phyloP scores from a whole-genome alignment of 1,284 basidiomycete genomes.

The Gastroboletus turbinatus region DNA sequence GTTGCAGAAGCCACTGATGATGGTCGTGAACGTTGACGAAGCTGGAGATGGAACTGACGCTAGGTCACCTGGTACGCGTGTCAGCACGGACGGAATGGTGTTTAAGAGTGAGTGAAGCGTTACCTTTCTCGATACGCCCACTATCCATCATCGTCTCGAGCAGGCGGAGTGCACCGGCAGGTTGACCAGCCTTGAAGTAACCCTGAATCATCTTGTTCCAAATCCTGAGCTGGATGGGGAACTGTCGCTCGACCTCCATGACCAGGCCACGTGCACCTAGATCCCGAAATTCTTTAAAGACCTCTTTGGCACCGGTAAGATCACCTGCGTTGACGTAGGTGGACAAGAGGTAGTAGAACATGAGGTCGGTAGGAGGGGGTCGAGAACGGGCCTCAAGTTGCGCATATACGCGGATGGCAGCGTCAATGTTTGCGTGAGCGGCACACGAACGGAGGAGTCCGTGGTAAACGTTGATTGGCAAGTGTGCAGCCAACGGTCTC shows the following conservation, averaged over 20 bases:
- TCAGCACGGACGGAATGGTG: background rate
- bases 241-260: conserved; percentile 19
- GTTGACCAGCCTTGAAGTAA: conserved; percentile 67
- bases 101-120: background rate
- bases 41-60: conserved; percentile 57
- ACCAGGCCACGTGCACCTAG: conserved; percentile 41
- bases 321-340: conserved; percentile 59
- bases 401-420: conserved; percentile 68
- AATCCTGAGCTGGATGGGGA: conserved; percentile 45
- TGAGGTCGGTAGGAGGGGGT: conserved; percentile 37
- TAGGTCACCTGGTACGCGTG: conserved; percentile 19
- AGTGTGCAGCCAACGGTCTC: conserved; percentile 13
- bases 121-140: conserved; percentile 32
- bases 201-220: conserved; percentile 79
- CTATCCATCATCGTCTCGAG: conserved; percentile 73
- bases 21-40: conserved; percentile 60
- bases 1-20: conserved; percentile 69
- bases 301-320: conserved; percentile 57
- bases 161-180: conserved; percentile 64
- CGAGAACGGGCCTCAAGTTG: conserved; percentile 54
- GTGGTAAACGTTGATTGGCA: conserved; percentile 49
- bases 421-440: conserved; percentile 55
- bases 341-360: conserved; percentile 63
- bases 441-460: conserved; percentile 68
- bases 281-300: conserved; percentile 65